Percentiles rank a stretch among this genome's conserved stretches.
These are phyloP conservation scores for Petrea volubilis DNA, from an alignment of 257 asterid genomes.

Conservation along the genomic window DNA sequence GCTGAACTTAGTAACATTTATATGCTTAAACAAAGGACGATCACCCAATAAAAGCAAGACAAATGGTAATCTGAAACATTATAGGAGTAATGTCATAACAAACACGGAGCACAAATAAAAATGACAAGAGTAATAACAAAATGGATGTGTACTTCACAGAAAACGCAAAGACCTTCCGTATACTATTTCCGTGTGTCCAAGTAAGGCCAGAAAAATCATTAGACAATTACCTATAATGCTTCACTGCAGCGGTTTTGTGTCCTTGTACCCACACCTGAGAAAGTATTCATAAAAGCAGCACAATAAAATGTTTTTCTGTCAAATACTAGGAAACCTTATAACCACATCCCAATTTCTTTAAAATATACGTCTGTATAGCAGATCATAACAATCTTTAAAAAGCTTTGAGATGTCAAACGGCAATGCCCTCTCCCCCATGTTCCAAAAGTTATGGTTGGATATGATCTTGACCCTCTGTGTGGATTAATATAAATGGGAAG, in stretches of 20 bases:
- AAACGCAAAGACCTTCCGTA: conserved; percentile 8
- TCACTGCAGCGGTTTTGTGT: conserved; percentile 78
- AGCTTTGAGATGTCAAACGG: conserved; percentile 17
- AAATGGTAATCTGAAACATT: background rate
- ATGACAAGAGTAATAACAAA: background rate
- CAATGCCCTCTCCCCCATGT: conserved; percentile 97
- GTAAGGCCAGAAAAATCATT: conserved; percentile 8
- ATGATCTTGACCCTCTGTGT: conserved; percentile 63
- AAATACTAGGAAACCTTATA: conserved; percentile 23
- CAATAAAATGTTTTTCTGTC: conserved; percentile 19
- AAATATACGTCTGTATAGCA: background rate
- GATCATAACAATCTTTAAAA: background rate
- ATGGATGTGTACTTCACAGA: background rate
- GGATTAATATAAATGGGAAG: conserved; percentile 96
- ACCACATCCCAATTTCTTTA: conserved; percentile 2
- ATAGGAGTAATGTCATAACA: background rate
- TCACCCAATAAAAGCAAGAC: background rate
- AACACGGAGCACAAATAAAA: background rate
- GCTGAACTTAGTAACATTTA: background rate
- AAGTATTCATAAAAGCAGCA: conserved; percentile 96
- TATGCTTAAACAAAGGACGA: background rate
- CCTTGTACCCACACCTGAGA: conserved; percentile 99
- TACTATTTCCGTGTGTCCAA: background rate
- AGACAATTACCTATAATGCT: conserved; percentile 76
- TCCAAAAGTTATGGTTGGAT: conserved; percentile 94